A percentile compares a stretch with the other conserved stretches of the same genome.
These are phyloP conservation scores for Yamadazyma jaroonii DNA, from an alignment of 1,139 yeast species.

Conservation along the genomic window DNA sequence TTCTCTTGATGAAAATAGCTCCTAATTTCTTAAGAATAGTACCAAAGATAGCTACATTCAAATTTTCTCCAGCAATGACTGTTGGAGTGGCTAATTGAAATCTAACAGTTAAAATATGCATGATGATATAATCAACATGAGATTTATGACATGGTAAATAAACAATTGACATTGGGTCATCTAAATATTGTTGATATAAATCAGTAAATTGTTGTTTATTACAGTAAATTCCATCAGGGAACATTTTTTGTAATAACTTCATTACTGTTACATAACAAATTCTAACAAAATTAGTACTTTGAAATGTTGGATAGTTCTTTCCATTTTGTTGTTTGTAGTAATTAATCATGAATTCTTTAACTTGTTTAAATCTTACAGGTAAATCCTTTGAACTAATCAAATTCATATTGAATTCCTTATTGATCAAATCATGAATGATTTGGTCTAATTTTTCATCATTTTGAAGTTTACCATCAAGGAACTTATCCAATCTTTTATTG, in stretches of 20 bases:
- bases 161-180: conserved; percentile 43
- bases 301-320: conserved; percentile 35
- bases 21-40: conserved; percentile 42
- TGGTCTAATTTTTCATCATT: conserved; percentile 37
- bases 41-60: conserved; percentile 62
- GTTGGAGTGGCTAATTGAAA: conserved; percentile 57
- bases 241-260: conserved; percentile 32
- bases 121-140: conserved; percentile 62
- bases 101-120: conserved; percentile 56
- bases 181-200: conserved; percentile 30
- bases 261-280: conserved; percentile 41
- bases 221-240: conserved; percentile 46
- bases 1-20: conserved; percentile 46
- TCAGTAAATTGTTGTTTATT: conserved; percentile 29
- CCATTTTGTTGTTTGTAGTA: conserved; percentile 37
- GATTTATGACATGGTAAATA: conserved; percentile 58
- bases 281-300: conserved; percentile 25
- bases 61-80: conserved; percentile 68
- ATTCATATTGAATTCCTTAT: conserved; percentile 40
- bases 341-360: conserved; percentile 39
- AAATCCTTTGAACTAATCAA: conserved; percentile 36
- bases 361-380: conserved; percentile 32
- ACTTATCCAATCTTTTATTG: conserved; percentile 24
- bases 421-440: conserved; percentile 35
- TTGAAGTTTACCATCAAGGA: conserved; percentile 35